Percentiles rank a stretch among this genome's conserved stretches.
Conservation (phyloP, 2,329 filamentous ascomycete genomes). For the Aphanocladium album region DNA sequence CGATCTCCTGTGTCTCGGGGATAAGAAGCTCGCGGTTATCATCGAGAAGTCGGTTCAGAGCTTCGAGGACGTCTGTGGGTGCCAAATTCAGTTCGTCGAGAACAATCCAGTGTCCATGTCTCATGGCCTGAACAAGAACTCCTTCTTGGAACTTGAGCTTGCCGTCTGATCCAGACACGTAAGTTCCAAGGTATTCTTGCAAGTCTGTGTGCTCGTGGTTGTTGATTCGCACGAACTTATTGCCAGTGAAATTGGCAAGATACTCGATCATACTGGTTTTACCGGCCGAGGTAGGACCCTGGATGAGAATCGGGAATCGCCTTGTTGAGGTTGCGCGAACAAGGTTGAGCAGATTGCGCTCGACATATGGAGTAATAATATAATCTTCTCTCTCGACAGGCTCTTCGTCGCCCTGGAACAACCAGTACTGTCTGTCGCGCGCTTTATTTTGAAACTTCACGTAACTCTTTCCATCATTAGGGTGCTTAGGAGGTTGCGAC, state of each 20-base stretch:
- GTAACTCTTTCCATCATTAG: conserved; percentile 70
- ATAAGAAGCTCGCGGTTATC: conserved; percentile 95
- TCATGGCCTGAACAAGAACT: conserved; percentile 83
- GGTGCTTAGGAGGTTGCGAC: conserved; percentile 70
- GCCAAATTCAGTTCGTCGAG: conserved; percentile 96
- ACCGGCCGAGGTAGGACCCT: conserved; percentile 93
- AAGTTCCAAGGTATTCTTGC: conserved; percentile 95
- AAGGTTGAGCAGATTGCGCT: conserved; percentile 89
- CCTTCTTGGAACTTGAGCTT: conserved; percentile 90
- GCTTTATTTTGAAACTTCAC: conserved; percentile 68
- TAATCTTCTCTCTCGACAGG: conserved; percentile 75
- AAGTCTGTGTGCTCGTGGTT: conserved; percentile 99
- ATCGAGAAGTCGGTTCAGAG: conserved; percentile 88
- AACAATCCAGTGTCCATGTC: conserved; percentile 95
- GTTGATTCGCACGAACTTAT: conserved; percentile 97
- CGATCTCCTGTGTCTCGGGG: conserved; percentile 91
- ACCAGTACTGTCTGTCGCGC: conserved; percentile 75
- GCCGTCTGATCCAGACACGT: conserved; percentile 79
- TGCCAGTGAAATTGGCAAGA: conserved; percentile 90
- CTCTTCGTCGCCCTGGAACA: conserved; percentile 66
- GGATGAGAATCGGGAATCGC: conserved; percentile 87
- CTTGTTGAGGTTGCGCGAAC: conserved; percentile 90
- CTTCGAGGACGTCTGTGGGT: conserved; percentile 93
- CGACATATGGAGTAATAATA: conserved; percentile 93
- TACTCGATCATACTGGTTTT: conserved; percentile 99